A percentile compares a stretch with the other conserved stretches of the same genome.
phyloP scores from a whole-genome alignment of 129 eudicot species.

The Rutidosis leptorrhynchoides region DNA sequence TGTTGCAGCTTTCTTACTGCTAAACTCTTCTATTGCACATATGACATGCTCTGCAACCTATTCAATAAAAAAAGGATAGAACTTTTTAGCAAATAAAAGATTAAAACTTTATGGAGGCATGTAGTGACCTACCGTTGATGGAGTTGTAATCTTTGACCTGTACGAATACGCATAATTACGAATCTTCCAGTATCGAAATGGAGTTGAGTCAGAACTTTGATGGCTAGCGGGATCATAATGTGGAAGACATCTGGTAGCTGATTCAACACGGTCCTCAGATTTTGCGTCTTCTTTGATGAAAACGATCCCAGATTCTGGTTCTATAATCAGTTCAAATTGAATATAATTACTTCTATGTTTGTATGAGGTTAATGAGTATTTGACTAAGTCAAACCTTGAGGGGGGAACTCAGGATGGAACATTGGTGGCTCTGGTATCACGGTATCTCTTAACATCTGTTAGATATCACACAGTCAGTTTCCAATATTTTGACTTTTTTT shows the following conservation, averaged over 20 bases:
- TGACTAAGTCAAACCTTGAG: conserved; percentile 62
- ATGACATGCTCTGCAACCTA: conserved; percentile 88
- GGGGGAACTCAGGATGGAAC: conserved; percentile 94
- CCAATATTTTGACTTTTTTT: conserved; percentile 9
- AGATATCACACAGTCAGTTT: conserved; percentile 16
- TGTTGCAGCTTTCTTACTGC: conserved; percentile 56
- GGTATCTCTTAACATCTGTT: conserved; percentile 69
- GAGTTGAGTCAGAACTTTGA: conserved; percentile 48
- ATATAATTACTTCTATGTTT: conserved; percentile 23
- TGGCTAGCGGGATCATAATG: conserved; percentile 56
- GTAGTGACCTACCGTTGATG: conserved; percentile 58
- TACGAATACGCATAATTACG: conserved; percentile 90
- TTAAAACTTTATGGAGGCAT: neutral
- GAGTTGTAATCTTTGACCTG: conserved; percentile 61
- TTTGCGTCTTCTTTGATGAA: conserved; percentile 61
- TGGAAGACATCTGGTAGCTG: conserved; percentile 71
- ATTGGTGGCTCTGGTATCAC: conserved; percentile 94
- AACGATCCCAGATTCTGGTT: conserved; percentile 61
- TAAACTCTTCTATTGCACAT: conserved; percentile 69
- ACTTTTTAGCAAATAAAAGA: conserved; percentile 3
- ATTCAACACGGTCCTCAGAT: conserved; percentile 72
- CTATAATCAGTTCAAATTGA: conserved; percentile 35
- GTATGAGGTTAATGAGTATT: neutral
- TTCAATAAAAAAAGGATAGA: neutral
- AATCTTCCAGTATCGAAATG: conserved; percentile 88